Evolutionary conservation across 441 rosid genomes (phyloP).

Genomic region (Pelargonium australe): DNA sequence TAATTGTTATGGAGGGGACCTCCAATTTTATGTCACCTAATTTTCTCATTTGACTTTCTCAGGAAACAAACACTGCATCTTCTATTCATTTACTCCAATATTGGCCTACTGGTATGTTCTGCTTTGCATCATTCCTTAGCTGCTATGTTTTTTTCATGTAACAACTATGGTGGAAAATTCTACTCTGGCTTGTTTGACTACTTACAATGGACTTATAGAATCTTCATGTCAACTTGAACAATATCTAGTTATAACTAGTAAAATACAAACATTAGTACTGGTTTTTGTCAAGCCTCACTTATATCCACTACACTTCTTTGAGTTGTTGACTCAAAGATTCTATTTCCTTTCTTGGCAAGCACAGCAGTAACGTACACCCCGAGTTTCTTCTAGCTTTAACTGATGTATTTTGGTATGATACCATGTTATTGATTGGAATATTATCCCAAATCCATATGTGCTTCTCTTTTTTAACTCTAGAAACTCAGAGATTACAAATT

Average conservation of each 20-base stretch:
- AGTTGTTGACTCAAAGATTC: not conserved
- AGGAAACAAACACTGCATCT: constrained; percentile 5
- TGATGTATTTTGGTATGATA: too few species aligned
- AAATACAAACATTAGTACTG: not conserved
- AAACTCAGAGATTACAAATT: not conserved
- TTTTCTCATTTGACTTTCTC: constrained; percentile 2
- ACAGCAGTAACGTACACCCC: too few species aligned
- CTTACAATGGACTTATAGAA: not conserved
- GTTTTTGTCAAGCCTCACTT: too few species aligned
- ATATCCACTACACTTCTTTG: not conserved
- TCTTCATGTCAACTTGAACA: not conserved
- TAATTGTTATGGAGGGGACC: not conserved
- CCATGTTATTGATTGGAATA: not conserved
- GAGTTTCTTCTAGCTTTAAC: too few species aligned
- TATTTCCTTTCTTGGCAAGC: too few species aligned
- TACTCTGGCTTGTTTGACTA: too few species aligned
- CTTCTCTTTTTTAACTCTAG: not conserved
- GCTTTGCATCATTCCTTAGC: not conserved
- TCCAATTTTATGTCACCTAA: constrained; percentile 6
- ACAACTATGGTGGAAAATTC: not conserved
- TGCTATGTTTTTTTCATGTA: constrained; percentile 1
- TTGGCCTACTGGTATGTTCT: constrained; percentile 2
- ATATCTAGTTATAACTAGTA: too few species aligned
- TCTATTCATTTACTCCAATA: not conserved
- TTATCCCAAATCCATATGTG: not conserved